Base-by-base conservation (phyloP, 2,329 filamentous ascomycete genomes). In the Thermothelomyces thermophilus region DNA sequence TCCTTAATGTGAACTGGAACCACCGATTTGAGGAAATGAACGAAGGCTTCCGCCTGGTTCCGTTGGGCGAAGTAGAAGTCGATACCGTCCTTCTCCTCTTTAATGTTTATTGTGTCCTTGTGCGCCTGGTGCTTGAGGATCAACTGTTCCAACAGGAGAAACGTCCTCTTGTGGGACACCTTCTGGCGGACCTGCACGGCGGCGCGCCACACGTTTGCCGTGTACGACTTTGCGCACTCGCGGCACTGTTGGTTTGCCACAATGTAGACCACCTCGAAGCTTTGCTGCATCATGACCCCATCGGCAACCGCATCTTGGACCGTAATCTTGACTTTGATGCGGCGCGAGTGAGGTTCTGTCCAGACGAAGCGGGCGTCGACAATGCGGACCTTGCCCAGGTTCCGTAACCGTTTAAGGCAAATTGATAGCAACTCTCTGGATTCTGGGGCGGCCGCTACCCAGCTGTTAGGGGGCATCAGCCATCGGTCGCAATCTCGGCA, bases 281-380 rank as follows among this genome's bases (percentile, higher is more conserved):
- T 86, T 70, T 98, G 93, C 70, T 98, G 93, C 61, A 98, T 73
- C 50, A 84, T 67, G 40, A 83, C 75, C 22, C 80, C 80, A 48
- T 82, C 79, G 45, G 77, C 76, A 2, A 83, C 79, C 19, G 75
- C 69, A 53, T 82, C 79, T 64, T 97, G 93, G 41, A 97, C 84
- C 1, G 93, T 97, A 68, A 98, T 84, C 74, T 96, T 96, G 67
- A 97, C 84, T 71, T 90, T 94, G 57, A 97, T 79, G 66, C 93
- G 78, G 64, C 89, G 79, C 61, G 90, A 96, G 72, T 98, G 93
- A 10, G 93, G 91, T 69, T 98, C 93, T 1, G 93, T 98, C 93
- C 93, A 98, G 64, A 97, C 87, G 66, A 97, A 98, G 62, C 83
- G 87, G 41, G 93, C 93, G 66, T 98, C 93, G 63, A 96, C 90